A percentile compares a stretch with the other conserved stretches of the same genome.
phyloP scores from a whole-genome alignment of 2,329 filamentous ascomycete genomes.

The Fusarium poae region DNA sequence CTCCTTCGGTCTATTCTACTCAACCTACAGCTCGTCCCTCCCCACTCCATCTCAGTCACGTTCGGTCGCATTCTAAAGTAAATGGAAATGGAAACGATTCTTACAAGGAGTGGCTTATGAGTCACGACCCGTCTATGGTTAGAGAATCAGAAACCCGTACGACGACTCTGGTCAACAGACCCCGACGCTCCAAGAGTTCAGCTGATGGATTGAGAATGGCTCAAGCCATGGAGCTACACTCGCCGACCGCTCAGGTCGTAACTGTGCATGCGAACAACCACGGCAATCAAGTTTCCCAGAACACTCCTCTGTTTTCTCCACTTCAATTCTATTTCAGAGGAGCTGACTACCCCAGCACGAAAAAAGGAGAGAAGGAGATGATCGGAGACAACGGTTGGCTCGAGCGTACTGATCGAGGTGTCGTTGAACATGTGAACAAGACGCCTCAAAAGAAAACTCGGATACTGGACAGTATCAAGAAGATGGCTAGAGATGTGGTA shows the following conservation, averaged over 20 bases:
- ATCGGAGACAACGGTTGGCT: conserved; percentile 70
- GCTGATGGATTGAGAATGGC: conserved; percentile 42
- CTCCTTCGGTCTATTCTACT: conserved; percentile 47
- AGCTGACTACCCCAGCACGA: conserved; percentile 54
- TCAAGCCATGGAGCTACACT: conserved; percentile 19
- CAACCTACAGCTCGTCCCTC: conserved; percentile 35
- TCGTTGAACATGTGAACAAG: conserved; percentile 45
- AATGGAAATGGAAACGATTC: conserved; percentile 41
- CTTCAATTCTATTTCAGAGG: conserved; percentile 59
- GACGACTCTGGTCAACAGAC: conserved; percentile 38
- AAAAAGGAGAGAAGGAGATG: conserved; percentile 63
- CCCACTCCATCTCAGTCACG: conserved; percentile 41
- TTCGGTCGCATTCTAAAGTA: conserved; percentile 37
- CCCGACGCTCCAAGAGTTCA: conserved; percentile 50
- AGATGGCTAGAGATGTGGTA: conserved; percentile 68
- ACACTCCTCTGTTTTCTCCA: conserved; percentile 57
- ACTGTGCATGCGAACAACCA: conserved; percentile 15
- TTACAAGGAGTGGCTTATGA: conserved; percentile 48
- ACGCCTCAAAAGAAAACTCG: conserved; percentile 55
- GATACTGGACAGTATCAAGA: conserved; percentile 63
- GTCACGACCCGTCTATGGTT: conserved; percentile 36
- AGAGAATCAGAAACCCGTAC: conserved; percentile 31
- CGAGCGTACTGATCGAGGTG: conserved; percentile 56
- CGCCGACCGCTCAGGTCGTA: conserved; percentile 32
- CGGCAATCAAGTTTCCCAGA: conserved; percentile 9